Base-by-base conservation (phyloP, 192 early-diverging fungal genomes). In the Radiomyces spectabilis region DNA sequence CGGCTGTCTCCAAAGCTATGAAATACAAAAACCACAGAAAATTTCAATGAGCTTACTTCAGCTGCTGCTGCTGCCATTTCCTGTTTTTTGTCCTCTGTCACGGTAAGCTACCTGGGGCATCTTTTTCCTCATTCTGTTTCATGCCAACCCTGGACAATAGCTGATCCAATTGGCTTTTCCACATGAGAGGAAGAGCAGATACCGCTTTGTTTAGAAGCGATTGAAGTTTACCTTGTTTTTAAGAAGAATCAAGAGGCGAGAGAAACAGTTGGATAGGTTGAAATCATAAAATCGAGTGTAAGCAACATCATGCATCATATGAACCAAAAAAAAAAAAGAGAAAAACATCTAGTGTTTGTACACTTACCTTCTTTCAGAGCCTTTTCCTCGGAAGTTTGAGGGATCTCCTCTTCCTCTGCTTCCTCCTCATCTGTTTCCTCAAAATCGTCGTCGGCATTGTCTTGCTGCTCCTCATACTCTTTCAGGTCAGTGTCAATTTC, bases 401-500 rank as follows among this genome's bases (percentile, higher is more conserved):
- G 16, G 12, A 32, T 13, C 9, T 76, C 66, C 19, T 48, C 59
- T 53, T 55, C 66, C 29, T 44, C 22, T 22, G n/a, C n/a, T 39
- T 63, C 2, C 72, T 55, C 53, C n/a, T 8, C 26, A 41, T 25
- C 62, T 3, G 26, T n/a, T n/a, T n/a, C n/a, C 5, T 0, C 46
- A 8, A 47, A 61, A 1, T 61, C 63, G 8, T 66, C 57, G 5
- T 63, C 47, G 1, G 35, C 39, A 15, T 73, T 72, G 19, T 73
- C 68, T 24, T 40, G 26, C 15, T 41, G 31, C 19, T 44, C 53
- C 12, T 42, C 51, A 3, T 26, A 24, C 4, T 38, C 55, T 5
- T 59, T 63, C n/a, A 63, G 34, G 27, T 54, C 44, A 38, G 30
- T 15, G 46, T 75, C 51, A 5, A 72, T 66, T 41, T 57, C 53